Percentiles rank a stretch among this genome's conserved stretches.
Evolutionary conservation across 1,139 yeast species (phyloP).

Genomic region (Blastobotrys apis): DNA sequence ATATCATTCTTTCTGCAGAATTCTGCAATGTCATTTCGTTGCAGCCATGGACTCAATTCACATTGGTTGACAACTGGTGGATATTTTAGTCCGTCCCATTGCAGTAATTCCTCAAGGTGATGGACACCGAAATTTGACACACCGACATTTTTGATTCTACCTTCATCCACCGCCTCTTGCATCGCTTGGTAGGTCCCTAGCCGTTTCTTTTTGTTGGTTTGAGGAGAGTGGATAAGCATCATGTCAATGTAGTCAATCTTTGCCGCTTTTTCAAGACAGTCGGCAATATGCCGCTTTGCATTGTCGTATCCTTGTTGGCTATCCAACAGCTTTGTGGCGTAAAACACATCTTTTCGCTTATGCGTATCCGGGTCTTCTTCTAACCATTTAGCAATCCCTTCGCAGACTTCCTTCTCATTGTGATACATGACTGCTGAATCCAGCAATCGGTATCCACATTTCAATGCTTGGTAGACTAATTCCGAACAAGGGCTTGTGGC

Average conservation of each 20-base stretch:
- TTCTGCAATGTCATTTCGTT: conserved; percentile 62
- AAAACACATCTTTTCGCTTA: conserved; percentile 60
- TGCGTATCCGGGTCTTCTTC: conserved; percentile 24
- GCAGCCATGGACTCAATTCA: conserved; percentile 86
- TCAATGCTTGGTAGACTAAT: conserved; percentile 34
- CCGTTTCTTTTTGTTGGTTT: conserved; percentile 29
- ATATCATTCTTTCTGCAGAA: conserved; percentile 57
- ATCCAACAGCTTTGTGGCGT: conserved; percentile 60
- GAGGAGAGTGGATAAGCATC: conserved; percentile 41
- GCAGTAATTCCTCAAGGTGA: conserved; percentile 63
- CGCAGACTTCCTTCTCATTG: conserved; percentile 53
- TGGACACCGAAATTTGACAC: conserved; percentile 76
- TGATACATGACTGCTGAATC: conserved; percentile 58
- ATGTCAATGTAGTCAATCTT: conserved; percentile 67
- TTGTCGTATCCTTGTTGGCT: conserved; percentile 43
- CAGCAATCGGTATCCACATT: conserved; percentile 54
- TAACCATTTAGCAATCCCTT: conserved; percentile 32
- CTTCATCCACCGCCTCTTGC: conserved; percentile 46
- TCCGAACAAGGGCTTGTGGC: conserved; percentile 3
- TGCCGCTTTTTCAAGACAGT: conserved; percentile 29
- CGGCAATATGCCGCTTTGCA: conserved; percentile 45
- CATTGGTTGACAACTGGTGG: conserved; percentile 78
- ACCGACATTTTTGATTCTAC: conserved; percentile 69
- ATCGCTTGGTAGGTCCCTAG: conserved; percentile 43
- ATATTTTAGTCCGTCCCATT: conserved; percentile 56